A percentile compares a stretch with the other conserved stretches of the same genome.
These are phyloP conservation scores for Delphinella strobiligena DNA, from an alignment of 2,329 filamentous ascomycete species.

Conservation along the genomic window DNA sequence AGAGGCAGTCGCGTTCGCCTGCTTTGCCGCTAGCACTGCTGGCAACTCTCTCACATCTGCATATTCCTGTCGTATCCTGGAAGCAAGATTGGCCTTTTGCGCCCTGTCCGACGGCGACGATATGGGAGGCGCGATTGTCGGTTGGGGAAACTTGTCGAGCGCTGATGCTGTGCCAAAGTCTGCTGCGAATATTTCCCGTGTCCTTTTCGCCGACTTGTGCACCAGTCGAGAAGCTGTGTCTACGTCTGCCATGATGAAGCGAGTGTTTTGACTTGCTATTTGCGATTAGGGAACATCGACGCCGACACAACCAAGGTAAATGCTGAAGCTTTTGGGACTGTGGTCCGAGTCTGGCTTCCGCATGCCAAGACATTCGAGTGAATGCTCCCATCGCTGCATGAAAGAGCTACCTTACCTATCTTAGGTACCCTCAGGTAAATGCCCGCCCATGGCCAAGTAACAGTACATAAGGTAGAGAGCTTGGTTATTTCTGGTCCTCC, in stretches of 20 bases:
- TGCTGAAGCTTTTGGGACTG: background rate
- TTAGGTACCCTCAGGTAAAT: too few species aligned
- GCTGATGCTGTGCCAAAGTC: constrained; percentile 35
- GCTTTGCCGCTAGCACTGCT: constrained; percentile 64
- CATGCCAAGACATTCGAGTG: background rate
- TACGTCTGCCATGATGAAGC: constrained; percentile 6
- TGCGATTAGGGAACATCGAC: background rate
- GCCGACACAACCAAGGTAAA: background rate
- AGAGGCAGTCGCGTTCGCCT: constrained; percentile 48
- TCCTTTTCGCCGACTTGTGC: constrained; percentile 40
- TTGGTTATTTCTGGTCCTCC: too few species aligned
- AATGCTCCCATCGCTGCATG: too few species aligned
- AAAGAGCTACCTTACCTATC: too few species aligned
- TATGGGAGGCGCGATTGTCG: constrained; percentile 32
- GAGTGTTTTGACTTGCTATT: background rate
- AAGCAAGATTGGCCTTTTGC: constrained; percentile 36
- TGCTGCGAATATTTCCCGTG: constrained; percentile 41
- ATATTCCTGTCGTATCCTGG: constrained; percentile 63
- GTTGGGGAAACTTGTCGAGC: constrained; percentile 28
- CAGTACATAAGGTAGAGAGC: too few species aligned
- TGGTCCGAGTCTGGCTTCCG: background rate
- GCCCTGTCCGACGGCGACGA: constrained; percentile 31
- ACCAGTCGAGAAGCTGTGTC: constrained; percentile 19
- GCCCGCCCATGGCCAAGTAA: too few species aligned
- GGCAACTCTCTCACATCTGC: constrained; percentile 65